Evolutionary conservation across 768 basidiomycete species (phyloP).

Genomic region (Lactifluus volemus): DNA sequence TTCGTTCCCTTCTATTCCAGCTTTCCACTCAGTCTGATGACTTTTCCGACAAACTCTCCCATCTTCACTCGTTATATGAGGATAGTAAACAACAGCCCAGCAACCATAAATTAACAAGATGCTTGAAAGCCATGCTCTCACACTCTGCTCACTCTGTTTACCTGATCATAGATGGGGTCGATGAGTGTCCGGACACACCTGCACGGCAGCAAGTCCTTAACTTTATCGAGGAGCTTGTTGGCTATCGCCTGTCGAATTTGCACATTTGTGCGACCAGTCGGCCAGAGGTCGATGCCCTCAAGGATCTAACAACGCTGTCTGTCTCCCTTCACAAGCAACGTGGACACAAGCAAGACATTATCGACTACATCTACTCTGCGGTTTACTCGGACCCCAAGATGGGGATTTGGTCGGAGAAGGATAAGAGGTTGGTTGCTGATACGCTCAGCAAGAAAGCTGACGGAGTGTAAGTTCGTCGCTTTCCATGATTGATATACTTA

Average conservation of each 20-base stretch:
- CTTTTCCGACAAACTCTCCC: neutral
- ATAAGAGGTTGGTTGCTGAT: too few relatives aligned
- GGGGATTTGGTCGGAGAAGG: too few relatives aligned
- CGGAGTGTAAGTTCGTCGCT: too few relatives aligned
- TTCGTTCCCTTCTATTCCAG: neutral
- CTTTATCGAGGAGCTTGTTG: neutral
- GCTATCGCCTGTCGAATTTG: neutral
- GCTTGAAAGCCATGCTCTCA: neutral
- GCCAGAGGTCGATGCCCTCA: too few relatives aligned
- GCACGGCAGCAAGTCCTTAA: neutral
- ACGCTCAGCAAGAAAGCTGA: too few relatives aligned
- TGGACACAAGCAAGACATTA: too few relatives aligned
- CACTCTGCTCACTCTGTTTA: neutral
- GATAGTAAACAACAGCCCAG: neutral
- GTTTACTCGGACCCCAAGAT: too few relatives aligned
- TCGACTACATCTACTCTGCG: too few relatives aligned
- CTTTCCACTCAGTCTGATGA: neutral
- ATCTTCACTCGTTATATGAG: neutral
- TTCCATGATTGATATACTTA: too few relatives aligned
- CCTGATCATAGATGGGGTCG: neutral
- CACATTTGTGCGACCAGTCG: neutral
- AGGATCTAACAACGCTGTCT: too few relatives aligned
- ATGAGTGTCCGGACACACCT: neutral
- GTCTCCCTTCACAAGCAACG: too few relatives aligned
- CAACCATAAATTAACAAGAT: neutral